Evolutionary conservation across 768 basidiomycete genomes (phyloP), one percentile per base, ranked within the genome.

Genomic region (Tylopilus sp.): DNA sequence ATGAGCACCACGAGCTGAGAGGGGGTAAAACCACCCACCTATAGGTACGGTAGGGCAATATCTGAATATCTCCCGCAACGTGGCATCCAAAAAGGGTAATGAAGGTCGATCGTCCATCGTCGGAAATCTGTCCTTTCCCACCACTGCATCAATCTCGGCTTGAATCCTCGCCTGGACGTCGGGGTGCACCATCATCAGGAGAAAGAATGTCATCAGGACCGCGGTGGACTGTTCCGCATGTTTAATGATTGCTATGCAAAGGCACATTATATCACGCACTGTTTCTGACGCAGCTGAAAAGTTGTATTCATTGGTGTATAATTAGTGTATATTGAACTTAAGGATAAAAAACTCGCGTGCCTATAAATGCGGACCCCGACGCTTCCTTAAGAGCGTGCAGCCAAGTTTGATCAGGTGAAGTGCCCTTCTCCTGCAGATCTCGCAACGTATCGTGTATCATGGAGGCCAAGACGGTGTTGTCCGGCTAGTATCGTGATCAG

Each of bases 171-270:
- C 45, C 44, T 59, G 58, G 0, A 2, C 50, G 10, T 11, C 40
- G 1, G 25, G 53, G n/a, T 55, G 30, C 35, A 59, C 3, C 7
- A 49, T 15, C 50, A 60, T 56, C 50, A 60, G 40, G 0, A 56
- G 23, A 18, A 60, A 52, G 15, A 60, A 59, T 0, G 23, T 17
- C 52, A 55, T 52, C 17, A 59, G 7, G 4, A 17, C 10, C 3
- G 8, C 38, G 38, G 18, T 20, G 18, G 38, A 38, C 38, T 38
- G 38, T 20, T 38, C 20, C 20, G 11, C 0, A 18, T 11, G 36
- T 15, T 20, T 15, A 17, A 15, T 3, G 28, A 28, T 5, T 8
- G 28, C 28, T n/a, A 28, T 28, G 28, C 28, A 28, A 28, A 10
- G 28, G 28, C 11, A 10, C 28, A 28, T 5, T 0, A 43, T 1